phyloP scores from a whole-genome alignment of 306 rosid species.

The Delonix regia region DNA sequence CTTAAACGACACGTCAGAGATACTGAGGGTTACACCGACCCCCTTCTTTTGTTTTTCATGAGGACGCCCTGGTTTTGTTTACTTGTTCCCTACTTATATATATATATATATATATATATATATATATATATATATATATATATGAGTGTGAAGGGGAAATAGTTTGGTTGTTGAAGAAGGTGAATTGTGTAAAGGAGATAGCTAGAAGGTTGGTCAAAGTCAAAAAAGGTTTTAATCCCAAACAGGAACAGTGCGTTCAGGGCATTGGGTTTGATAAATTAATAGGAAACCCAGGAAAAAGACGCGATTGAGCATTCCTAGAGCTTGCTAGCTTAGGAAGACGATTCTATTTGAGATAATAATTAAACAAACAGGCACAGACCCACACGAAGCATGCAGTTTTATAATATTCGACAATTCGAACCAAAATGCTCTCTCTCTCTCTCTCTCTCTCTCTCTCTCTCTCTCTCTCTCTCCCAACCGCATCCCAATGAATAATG shows the following conservation, averaged over 20 bases:
- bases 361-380: constrained; percentile 43
- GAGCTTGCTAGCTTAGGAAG: constrained; percentile 55
- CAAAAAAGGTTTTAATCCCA: constrained; percentile 78
- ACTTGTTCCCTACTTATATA: too few species aligned
- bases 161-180: too few species aligned
- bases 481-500: not conserved
- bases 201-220: constrained; percentile 57
- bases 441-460: constrained; percentile 34
- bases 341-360: constrained; percentile 60
- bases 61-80: not conserved
- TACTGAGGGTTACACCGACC: too few species aligned
- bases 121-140: too few species aligned
- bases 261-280: constrained; percentile 56
- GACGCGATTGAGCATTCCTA: constrained; percentile 74
- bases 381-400: constrained; percentile 59
- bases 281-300: constrained; percentile 41
- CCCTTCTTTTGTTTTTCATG: too few species aligned
- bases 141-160: too few species aligned
- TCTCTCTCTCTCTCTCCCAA: not conserved
- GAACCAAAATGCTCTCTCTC: constrained; percentile 36
- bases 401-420: constrained; percentile 36
- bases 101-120: too few species aligned
- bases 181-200: not conserved
- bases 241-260: constrained; percentile 56
- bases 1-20: too few species aligned